Base-by-base conservation (phyloP, 352 stramenopile species). In the Phytopythium aichiense region DNA sequence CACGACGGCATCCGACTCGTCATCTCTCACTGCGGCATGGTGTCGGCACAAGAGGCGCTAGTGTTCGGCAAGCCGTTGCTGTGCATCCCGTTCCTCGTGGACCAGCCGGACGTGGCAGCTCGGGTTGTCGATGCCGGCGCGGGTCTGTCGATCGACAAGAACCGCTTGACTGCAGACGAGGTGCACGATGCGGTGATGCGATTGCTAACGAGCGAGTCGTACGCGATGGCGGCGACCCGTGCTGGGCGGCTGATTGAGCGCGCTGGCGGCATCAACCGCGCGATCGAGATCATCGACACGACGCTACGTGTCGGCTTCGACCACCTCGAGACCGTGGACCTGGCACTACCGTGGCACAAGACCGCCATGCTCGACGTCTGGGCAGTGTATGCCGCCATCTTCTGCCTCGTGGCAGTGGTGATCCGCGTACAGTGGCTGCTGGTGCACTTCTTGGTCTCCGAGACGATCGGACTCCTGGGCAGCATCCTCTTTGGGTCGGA, bases 21-120 rank as follows among this genome's bases (percentile, higher is more conserved):
- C 4, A 71, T 97, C 40, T 95, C 84, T n/a, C 88, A 97, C 61
- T 97, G 89, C 56, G 89, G 89, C 23, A 92, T 94, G 77, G 78
- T 82, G 7, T 89, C 87, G 23, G 85, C 85, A 13, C 86, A 95
- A 69, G 87, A 96, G 65, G 79, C 80, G 15, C 69, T 96, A 13
- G 71, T 92, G 9, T 83, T 89, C 56, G 69, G 73, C 53, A 94
- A 91, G 56, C 87, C 88, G 18, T 61, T 97, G 61, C 58, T 97
- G 20, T 97, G 89, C 61, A 89, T 97, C 22, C 89, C 89, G n/a
- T 95, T 96, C 56, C 68, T 94, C 42, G 79, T 88, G 18, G 89
- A 97, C 64, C 89, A 97, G 61, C 84, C 81, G 0, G 88, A 95
- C 61, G 79, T 96, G 1, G 84, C 88, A 0, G 84, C 87, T 20